A percentile compares a stretch with the other conserved stretches of the same genome.
phyloP scores from a whole-genome alignment of 768 basidiomycete species.

The Termitomyces sp. region DNA sequence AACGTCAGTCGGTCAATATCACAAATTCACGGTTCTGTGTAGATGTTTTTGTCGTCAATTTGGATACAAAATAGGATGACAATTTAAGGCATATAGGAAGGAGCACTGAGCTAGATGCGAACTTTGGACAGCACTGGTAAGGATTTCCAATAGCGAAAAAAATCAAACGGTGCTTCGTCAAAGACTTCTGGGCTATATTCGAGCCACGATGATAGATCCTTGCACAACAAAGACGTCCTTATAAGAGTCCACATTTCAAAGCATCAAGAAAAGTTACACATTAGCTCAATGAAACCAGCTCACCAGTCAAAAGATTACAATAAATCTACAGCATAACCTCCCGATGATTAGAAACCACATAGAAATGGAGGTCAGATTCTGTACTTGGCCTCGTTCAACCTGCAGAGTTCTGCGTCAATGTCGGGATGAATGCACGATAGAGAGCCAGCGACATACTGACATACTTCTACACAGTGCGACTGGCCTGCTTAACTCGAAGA shows the following conservation, averaged over 20 bases:
- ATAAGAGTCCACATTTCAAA: background rate
- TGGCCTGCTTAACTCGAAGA: slow-evolving; percentile 19
- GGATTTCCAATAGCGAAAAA: background rate
- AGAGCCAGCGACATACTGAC: background rate
- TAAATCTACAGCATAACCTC: no score
- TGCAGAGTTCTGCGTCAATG: background rate
- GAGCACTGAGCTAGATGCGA: background rate
- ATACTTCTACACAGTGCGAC: background rate
- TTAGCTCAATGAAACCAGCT: background rate
- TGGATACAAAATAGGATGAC: background rate
- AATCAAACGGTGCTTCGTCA: background rate
- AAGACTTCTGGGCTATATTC: background rate
- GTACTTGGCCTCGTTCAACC: background rate
- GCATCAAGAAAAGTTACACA: background rate
- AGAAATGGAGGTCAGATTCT: background rate
- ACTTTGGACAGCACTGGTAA: background rate
- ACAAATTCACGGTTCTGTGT: background rate
- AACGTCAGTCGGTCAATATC: background rate
- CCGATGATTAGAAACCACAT: background rate
- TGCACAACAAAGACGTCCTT: background rate
- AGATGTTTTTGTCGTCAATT: background rate
- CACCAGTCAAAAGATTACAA: background rate
- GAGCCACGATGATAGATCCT: background rate
- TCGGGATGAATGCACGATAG: background rate
- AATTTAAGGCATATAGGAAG: background rate